A percentile compares a stretch with the other conserved stretches of the same genome.
Conservation (phyloP, 495 filamentous ascomycete genomes). For the Penicillium verhagenii region DNA sequence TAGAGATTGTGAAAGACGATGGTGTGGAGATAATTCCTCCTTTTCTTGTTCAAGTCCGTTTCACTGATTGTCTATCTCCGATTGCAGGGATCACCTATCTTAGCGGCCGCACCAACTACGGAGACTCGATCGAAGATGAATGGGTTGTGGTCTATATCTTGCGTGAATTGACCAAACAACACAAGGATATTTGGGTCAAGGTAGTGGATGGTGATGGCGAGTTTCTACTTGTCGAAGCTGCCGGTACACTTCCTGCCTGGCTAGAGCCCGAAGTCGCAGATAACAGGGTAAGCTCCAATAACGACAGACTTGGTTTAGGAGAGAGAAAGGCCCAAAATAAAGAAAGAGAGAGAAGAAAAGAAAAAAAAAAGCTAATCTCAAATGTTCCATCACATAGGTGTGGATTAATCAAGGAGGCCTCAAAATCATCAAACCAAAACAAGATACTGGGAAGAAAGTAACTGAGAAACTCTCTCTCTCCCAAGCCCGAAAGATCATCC, state of each 20-base stretch:
- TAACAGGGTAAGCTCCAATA: slow-evolving; percentile 60
- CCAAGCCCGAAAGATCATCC: slow-evolving; percentile 60
- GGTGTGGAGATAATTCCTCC: slow-evolving; percentile 40
- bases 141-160: slow-evolving; percentile 94
- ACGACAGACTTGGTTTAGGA: background rate
- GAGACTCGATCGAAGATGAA: slow-evolving; percentile 94
- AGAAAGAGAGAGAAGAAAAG: too few species aligned
- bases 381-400: slow-evolving; percentile 36
- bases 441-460: slow-evolving; percentile 30
- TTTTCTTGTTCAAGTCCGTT: background rate
- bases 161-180: slow-evolving; percentile 72
- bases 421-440: slow-evolving; percentile 64
- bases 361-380: background rate
- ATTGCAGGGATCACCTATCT: slow-evolving; percentile 48
- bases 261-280: slow-evolving; percentile 87
- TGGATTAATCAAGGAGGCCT: slow-evolving; percentile 78
- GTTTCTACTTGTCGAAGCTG: slow-evolving; percentile 92
- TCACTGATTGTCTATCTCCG: background rate
- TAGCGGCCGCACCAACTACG: slow-evolving; percentile 75
- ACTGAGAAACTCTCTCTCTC: slow-evolving; percentile 53
- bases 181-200: slow-evolving; percentile 75
- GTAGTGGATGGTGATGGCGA: slow-evolving; percentile 88
- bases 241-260: slow-evolving; percentile 84
- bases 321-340: too few species aligned
- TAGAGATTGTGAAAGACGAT: slow-evolving; percentile 60